Percentiles rank a stretch among this genome's conserved stretches.
Evolutionary conservation across 192 early-diverging fungal genomes (phyloP).

Genomic region (Rhizophagus prolifer): DNA sequence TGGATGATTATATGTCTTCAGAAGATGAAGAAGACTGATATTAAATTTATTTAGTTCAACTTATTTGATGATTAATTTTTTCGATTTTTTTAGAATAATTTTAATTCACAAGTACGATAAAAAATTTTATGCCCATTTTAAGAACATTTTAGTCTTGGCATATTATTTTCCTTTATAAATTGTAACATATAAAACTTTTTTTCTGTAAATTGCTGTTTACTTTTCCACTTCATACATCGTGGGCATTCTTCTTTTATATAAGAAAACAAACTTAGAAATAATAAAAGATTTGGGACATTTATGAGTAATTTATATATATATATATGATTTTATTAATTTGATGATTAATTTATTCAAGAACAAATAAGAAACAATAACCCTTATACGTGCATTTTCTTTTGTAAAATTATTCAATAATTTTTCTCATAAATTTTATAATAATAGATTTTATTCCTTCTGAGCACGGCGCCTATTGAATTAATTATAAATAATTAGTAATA

Average conservation of each 20-base stretch:
- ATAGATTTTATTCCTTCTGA: background rate
- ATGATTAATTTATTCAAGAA: background rate
- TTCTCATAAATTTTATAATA: too few species aligned
- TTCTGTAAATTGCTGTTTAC: slow-evolving; percentile 12
- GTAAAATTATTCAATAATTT: too few species aligned
- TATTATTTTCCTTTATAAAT: background rate
- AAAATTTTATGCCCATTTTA: background rate
- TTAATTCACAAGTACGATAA: background rate
- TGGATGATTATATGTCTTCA: slow-evolving; percentile 35
- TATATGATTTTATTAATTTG: background rate
- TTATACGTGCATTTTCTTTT: too few species aligned
- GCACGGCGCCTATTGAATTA: slow-evolving; percentile 1
- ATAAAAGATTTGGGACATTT: slow-evolving; percentile 6
- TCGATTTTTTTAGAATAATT: slow-evolving; percentile 8
- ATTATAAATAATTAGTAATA: background rate
- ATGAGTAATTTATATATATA: slow-evolving; percentile 10
- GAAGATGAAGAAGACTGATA: slow-evolving; percentile 38
- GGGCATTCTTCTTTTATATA: background rate
- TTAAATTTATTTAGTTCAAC: background rate
- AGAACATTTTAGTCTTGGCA: background rate
- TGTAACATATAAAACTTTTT: slow-evolving; percentile 15
- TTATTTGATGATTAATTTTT: background rate
- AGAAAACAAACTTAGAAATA: background rate
- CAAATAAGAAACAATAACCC: too few species aligned
- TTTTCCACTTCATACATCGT: background rate